phyloP scores from a whole-genome alignment of 2,329 filamentous ascomycete genomes.

The Aspergillus brunneoviolaceus region DNA sequence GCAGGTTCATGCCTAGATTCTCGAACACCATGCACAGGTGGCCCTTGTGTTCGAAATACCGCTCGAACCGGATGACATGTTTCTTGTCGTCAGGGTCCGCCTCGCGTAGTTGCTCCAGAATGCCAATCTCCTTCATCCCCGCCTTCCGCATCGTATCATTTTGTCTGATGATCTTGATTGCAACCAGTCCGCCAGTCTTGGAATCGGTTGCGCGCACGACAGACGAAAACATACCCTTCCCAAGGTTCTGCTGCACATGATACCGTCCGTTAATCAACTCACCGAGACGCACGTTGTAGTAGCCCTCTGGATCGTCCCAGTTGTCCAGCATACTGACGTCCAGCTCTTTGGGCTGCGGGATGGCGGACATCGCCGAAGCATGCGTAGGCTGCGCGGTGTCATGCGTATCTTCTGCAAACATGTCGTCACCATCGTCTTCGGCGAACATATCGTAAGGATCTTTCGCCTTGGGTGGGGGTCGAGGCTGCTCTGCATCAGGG shows the following conservation, averaged over 20 bases:
- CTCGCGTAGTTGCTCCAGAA: slow-evolving; percentile 80
- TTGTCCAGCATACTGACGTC: slow-evolving; percentile 82
- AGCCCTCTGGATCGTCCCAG: slow-evolving; percentile 90
- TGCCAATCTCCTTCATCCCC: slow-evolving; percentile 90
- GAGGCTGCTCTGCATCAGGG: slow-evolving; percentile 42
- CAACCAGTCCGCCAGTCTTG: slow-evolving; percentile 72
- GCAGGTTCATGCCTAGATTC: slow-evolving; percentile 85
- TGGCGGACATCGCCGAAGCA: slow-evolving; percentile 50
- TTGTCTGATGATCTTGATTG: slow-evolving; percentile 96
- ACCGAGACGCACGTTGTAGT: slow-evolving; percentile 91
- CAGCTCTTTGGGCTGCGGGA: slow-evolving; percentile 57
- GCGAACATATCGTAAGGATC: slow-evolving; percentile 65
- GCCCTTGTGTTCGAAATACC: slow-evolving; percentile 88
- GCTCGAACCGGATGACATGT: slow-evolving; percentile 84
- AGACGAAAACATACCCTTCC: slow-evolving; percentile 93
- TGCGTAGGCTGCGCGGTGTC: slow-evolving; percentile 52
- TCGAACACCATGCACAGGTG: slow-evolving; percentile 98
- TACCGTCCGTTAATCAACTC: slow-evolving; percentile 89
- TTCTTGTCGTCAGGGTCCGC: slow-evolving; percentile 86
- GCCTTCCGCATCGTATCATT: slow-evolving; percentile 91
- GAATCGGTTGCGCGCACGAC: slow-evolving; percentile 87
- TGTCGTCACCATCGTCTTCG: slow-evolving; percentile 69
- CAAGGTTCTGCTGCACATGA: slow-evolving; percentile 81
- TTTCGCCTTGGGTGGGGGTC: slow-evolving; percentile 44
- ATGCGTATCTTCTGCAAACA: slow-evolving; percentile 77